Percentiles rank a stretch among this genome's conserved stretches.
phyloP scores from a whole-genome alignment of 257 asterid species.

The Mitragyna speciosa region DNA sequence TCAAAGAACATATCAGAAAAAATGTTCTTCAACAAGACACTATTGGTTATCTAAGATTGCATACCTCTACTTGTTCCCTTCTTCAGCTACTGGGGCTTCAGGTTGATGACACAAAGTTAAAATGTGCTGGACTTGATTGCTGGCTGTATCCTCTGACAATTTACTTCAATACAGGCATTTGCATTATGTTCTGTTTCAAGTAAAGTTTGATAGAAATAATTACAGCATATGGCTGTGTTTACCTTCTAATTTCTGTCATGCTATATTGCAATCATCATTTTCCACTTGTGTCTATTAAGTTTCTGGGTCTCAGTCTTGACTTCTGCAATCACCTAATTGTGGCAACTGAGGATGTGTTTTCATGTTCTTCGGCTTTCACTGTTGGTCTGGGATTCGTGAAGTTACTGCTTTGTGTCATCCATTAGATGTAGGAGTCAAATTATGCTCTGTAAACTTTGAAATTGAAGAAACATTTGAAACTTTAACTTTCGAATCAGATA shows the following conservation, averaged over 20 bases:
- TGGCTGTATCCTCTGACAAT: conserved; percentile 86
- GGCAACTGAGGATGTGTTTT: background rate
- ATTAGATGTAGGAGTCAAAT: background rate
- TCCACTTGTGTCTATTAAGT: background rate
- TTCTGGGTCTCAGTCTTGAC: background rate
- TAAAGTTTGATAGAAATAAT: background rate
- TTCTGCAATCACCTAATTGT: background rate
- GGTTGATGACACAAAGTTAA: conserved; percentile 77
- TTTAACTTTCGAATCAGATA: conserved; percentile 60
- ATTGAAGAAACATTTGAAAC: conserved; percentile 15
- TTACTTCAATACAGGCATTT: background rate
- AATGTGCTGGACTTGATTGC: conserved; percentile 97
- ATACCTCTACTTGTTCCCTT: conserved; percentile 18
- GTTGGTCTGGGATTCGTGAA: background rate
- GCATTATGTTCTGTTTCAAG: background rate
- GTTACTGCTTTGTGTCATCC: background rate
- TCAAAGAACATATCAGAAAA: background rate
- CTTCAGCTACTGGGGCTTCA: conserved; percentile 91
- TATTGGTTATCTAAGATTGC: conserved; percentile 10
- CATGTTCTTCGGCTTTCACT: background rate
- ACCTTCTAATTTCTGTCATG: background rate
- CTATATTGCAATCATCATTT: background rate
- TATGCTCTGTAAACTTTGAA: background rate
- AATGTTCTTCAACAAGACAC: background rate
- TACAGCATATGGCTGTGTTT: background rate